Base-by-base conservation (phyloP, 169 alveolate genomes). In the Plasmodium coatneyi region DNA sequence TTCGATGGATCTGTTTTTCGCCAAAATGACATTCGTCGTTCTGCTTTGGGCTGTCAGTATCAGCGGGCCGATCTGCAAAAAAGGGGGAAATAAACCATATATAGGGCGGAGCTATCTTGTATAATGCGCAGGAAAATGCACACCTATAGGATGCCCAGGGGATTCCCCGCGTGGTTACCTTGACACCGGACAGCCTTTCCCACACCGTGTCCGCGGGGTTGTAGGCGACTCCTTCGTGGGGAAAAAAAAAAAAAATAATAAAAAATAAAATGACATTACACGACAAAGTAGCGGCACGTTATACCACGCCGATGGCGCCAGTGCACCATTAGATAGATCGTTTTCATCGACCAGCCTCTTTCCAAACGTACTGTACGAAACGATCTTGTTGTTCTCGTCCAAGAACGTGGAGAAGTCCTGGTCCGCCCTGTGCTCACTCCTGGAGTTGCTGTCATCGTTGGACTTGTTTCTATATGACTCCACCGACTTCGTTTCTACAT, bases 181-280 rank as follows among this genome's bases (percentile, higher is more conserved):
- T 86, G 16, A 86, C 93, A 6, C 93, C 93, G 4, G 93, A 86
- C 41, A 86, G 78, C 30, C 80, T 86, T 22, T 86, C 93, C 93
- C 93, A 86, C 1, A 86, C 93, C 0, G 93, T 84, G 60, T 86
- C 93, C 28, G 93, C 93, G 3, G 93, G 93, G 16, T 72, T 83
- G 25, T 86, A 86, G 14, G 93, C 54, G 39, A 86, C 93, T 19
- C 86, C 93, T 86, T 14, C 5, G 25, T n/a, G n/a, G n/a, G n/a
- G n/a, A n/a, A n/a, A n/a, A 30, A 76, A 49, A 36, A 54, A 74
- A 49, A 49, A 86, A 83, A 74, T 4, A 66, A n/a, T n/a, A n/a
- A n/a, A n/a, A 83, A 32, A 83, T 5, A 16, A 83, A 19, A 52
- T 39, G n/a, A 5, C 16, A 19, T 36, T 4, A 49, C 60, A 49